A percentile compares a stretch with the other conserved stretches of the same genome.
These are phyloP conservation scores for Cylindrodendrum hubeiense DNA, from an alignment of 2,329 filamentous ascomycete genomes.

Conservation along the genomic window DNA sequence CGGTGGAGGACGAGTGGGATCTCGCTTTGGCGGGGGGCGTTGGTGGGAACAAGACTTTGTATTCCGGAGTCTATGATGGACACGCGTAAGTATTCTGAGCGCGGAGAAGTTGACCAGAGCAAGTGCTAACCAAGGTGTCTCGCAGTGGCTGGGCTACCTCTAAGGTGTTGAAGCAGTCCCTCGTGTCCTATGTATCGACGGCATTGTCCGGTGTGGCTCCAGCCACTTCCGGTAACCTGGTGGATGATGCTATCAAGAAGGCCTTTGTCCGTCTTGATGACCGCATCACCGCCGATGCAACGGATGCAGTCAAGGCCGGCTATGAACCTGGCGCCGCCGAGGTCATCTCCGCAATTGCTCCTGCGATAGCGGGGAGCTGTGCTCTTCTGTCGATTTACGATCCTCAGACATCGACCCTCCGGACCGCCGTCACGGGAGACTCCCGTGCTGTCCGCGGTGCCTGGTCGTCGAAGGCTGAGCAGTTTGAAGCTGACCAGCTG, in stretches of 20 bases:
- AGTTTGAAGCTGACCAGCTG: constrained; percentile 66
- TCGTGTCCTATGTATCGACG: constrained; percentile 58
- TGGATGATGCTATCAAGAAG: constrained; percentile 68
- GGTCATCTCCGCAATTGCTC: constrained; percentile 49
- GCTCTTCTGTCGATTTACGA: constrained; percentile 75
- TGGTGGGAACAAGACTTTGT: constrained; percentile 44
- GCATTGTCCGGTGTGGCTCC: constrained; percentile 47
- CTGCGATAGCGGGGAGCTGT: constrained; percentile 67
- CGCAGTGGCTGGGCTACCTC: constrained; percentile 57
- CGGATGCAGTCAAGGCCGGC: constrained; percentile 45
- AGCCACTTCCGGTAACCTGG: constrained; percentile 56
- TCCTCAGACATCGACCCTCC: constrained; percentile 62
- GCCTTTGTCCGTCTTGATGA: constrained; percentile 70
- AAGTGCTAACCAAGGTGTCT: constrained; percentile 18
- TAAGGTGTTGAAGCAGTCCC: constrained; percentile 52
- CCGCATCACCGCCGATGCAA: constrained; percentile 60
- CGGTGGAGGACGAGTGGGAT: constrained; percentile 53
- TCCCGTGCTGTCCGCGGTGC: constrained; percentile 74
- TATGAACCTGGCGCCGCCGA: constrained; percentile 45
- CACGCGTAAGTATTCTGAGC: constrained; percentile 55
- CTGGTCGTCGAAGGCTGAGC: constrained; percentile 53
- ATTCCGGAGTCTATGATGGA: constrained; percentile 61
- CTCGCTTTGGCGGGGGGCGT: constrained; percentile 48
- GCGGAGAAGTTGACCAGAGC: rapidly evolving
- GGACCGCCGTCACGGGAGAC: constrained; percentile 76